Evolutionary conservation across 495 filamentous ascomycete genomes (phyloP), one percentile per base, ranked within the genome.

Genomic region (Geopyxis carbonaria): DNA sequence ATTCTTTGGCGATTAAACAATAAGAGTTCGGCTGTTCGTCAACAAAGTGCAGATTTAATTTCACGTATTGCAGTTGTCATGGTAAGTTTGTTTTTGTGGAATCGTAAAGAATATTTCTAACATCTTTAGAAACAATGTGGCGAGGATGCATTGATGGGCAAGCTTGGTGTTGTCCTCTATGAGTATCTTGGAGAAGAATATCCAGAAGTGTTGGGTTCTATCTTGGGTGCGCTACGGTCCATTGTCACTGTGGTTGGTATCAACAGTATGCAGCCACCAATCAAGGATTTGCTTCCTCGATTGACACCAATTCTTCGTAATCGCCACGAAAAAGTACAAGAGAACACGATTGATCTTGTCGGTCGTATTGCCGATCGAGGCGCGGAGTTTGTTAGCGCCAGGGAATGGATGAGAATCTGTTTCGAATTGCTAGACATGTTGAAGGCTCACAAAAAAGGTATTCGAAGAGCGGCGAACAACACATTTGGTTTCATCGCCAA

Each of bases 401-500:
- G 89, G 55, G 91, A 99, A 59, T 95, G 91, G 91, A 95, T 99
- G 91, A 73, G 91, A 50, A 99, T 99, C 58, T 95, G 91, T 63
- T 99, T 95, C 58, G 91, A 99, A 65, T 67, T 99, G 33, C 71
- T 95, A 25, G 91, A 99, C 62, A 95, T 99, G 89, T 72, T 99
- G 45, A 99, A 99, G 62, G 91, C 91, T 1, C 89, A 97, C 63
- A 97, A 97, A 62, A 94, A 94, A 68, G 87, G 91, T 40, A 99
- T 99, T 51, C 81, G 91, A 43, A 77, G 91, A 60, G 91, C 91
- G 9, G 91, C 91, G 42, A 99, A 99, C 71, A 99, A 99, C 66
- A 99, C 91, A 1, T 99, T 99, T 50, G 91, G 91, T 56, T 99
- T 93, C 72, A 99, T 99, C 51, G 91, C 91, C 53, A 99, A 95